Evolutionary conservation across 2,329 filamentous ascomycete species (phyloP), one percentile per base, ranked within the genome.

Genomic region (Endoconidiophora polonica): DNA sequence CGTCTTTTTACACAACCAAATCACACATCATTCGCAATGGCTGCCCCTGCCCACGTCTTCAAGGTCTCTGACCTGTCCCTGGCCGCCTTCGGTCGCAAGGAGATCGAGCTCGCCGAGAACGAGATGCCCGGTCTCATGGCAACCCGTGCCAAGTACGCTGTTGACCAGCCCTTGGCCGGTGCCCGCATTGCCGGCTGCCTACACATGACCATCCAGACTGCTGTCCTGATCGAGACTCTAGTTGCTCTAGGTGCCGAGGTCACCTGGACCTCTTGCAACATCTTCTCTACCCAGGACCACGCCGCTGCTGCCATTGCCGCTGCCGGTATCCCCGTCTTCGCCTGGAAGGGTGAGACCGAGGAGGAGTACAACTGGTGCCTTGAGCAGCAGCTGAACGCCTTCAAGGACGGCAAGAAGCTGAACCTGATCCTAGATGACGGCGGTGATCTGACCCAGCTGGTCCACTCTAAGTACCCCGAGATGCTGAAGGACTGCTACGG

Each of bases 361-460:
- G 91, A 96, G 74, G 91, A 96, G 76, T 98, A 96, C 80, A 79
- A 94, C 70, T 96, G 91, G 91, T 98, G 91, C 72, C 75, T 96
- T 64, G 90, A 96, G 77, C 91, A 98, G 79, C 91, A 96, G 76
- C 83, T 98, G 62, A 68, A 76, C 57, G 83, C 91, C 66, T 98
- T 98, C 84, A 94, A 94, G 74, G 87, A 94, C 63, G 83, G 79
- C 77, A 81, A 94, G 79, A 81, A 81, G 69, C 83, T 98, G 62
- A 98, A 98, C 83, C 76, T 98, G 65, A 96, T 98, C 71, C 87
- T 98, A 63, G 90, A 98, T 65, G 90, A 98, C 65, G 90, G 90
- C 70, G 91, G 90, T 77, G 90, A 96, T 69, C 77, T 98, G 61
- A 98, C 90, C 65, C 78, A 85, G 60, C 83, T 98, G 59, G 85